Evolutionary conservation across 2,329 filamentous ascomycete species (phyloP), one percentile per base, ranked within the genome.

Genomic region (Byssochlamys sp.): DNA sequence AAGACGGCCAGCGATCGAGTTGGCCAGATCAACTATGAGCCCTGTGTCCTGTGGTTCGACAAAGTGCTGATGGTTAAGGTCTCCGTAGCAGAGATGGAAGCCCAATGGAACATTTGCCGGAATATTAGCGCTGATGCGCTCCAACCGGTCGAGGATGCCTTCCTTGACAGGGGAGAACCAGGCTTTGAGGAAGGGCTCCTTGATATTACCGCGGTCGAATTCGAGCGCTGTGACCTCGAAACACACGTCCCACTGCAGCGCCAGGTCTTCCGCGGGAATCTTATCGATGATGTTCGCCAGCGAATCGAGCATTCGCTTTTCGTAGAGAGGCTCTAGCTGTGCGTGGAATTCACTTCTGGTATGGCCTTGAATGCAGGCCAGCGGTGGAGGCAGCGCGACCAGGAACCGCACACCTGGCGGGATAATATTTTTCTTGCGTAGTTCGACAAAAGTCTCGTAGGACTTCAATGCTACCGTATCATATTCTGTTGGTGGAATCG

Each of bases 71-170:
- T 79, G 76, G 1, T 67, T 63, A 3, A 75, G 65, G 59, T 80
- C 77, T 11, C 77, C 78, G 61, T 80, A 80, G 65, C 78, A 80
- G 24, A 80, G 67, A 62, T 80, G 77, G 31, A 76, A 69, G 0
- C 75, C 77, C 56, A 79, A 52, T 45, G 76, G 69, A 1, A 78
- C 72, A 59, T 71, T 68, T 4, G 63, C 31, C 4, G 39, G 39
- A 14, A 45, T 45, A 19, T 45, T 45, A 19, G 39, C n/a, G 19
- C 39, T 24, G n/a, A 45, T 45, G 14, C 39, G 39, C 5, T 24
- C 39, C 2, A 45, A 9, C 39, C 39, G 39, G n/a, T 45, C 39
- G n/a, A 45, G 39, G n/a, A 45, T 19, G n/a, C 39, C 39, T 45
- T 45, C n/a, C 39, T 24, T 45, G 39, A 45, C 39, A 5, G 39